A percentile compares a stretch with the other conserved stretches of the same genome.
Conservation (phyloP, 106 monocot species). For the Posidonia australis region DNA sequence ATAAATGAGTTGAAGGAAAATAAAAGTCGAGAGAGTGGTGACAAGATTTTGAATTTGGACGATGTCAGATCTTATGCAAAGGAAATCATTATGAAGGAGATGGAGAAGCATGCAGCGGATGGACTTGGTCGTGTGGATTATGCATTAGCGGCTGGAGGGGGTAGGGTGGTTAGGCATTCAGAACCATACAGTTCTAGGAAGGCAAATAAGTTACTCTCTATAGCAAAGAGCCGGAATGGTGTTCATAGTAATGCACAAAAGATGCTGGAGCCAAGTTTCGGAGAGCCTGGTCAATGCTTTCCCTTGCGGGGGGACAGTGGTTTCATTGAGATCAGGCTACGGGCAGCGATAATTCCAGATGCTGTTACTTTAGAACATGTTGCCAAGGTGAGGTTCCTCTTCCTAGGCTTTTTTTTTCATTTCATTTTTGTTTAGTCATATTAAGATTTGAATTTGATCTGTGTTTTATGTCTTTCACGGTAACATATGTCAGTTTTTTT, state of each 20-base stretch:
- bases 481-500: no score
- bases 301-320: conserved; percentile 57
- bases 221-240: conserved; percentile 18
- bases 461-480: no score
- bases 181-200: conserved; percentile 26
- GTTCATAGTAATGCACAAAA: conserved; percentile 59
- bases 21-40: not conserved
- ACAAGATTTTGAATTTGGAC: conserved; percentile 5
- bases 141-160: conserved; percentile 26
- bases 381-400: conserved; percentile 40
- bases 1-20: conserved; percentile 5
- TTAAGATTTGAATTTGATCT: no score
- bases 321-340: conserved; percentile 64
- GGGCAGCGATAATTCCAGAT: conserved; percentile 50
- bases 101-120: conserved; percentile 34
- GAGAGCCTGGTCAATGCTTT: conserved; percentile 95
- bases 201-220: conserved; percentile 23
- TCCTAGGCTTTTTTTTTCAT: no score
- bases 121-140: conserved; percentile 25
- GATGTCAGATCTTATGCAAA: conserved; percentile 16
- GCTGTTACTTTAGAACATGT: conserved; percentile 88
- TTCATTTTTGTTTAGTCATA: no score
- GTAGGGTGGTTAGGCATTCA: conserved; percentile 18
- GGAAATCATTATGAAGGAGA: conserved; percentile 17
- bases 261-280: conserved; percentile 94